Conservation (phyloP, 495 filamentous ascomycete species). For the Aspergillus indologenus region DNA sequence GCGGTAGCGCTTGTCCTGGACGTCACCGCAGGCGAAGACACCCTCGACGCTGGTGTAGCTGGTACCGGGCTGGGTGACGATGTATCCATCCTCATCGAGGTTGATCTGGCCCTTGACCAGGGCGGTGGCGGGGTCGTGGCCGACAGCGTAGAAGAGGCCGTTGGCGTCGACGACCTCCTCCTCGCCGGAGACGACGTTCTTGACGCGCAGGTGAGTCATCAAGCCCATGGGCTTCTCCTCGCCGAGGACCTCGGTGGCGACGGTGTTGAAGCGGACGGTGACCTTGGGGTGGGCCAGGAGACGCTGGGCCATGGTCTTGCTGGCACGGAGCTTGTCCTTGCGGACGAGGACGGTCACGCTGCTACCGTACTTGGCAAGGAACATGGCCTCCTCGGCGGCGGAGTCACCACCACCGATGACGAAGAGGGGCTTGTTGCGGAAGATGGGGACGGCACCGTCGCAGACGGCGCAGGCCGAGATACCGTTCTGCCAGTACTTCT, state of each 20-base stretch:
- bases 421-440: conserved; percentile 89
- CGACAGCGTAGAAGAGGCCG: conserved; percentile 96
- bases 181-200: conserved; percentile 72
- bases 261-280: conserved; percentile 78
- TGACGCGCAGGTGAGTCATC: conserved; percentile 80
- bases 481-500: conserved; percentile 93
- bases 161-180: conserved; percentile 81
- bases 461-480: conserved; percentile 97
- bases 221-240: conserved; percentile 69
- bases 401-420: conserved; percentile 98
- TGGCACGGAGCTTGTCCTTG: conserved; percentile 77
- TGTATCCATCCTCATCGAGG: conserved; percentile 82
- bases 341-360: conserved; percentile 92
- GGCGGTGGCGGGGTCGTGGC: conserved; percentile 88
- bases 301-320: conserved; percentile 87
- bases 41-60: conserved; percentile 84
- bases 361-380: conserved; percentile 95
- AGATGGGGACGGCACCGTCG: conserved; percentile 96
- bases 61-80: conserved; percentile 84
- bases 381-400: conserved; percentile 95
- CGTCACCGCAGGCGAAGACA: conserved; percentile 95
- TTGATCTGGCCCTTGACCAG: conserved; percentile 86
- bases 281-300: conserved; percentile 82
- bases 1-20: conserved; percentile 97
- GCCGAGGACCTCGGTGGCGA: conserved; percentile 77